phyloP scores from a whole-genome alignment of 2,329 filamentous ascomycete genomes.

The Trichoderma citrinoviride region DNA sequence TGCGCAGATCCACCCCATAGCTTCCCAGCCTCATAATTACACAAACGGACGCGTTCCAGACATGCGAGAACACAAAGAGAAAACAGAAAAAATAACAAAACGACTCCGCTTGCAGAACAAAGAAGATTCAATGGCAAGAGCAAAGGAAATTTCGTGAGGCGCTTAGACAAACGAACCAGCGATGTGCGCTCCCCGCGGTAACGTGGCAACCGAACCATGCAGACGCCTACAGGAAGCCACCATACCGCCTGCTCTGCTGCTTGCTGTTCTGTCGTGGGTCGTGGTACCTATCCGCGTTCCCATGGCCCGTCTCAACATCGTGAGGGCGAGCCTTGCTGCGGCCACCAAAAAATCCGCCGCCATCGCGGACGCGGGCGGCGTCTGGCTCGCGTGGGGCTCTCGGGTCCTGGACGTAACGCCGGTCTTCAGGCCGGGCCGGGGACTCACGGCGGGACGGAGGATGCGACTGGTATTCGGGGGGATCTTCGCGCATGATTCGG shows the following conservation, averaged over 20 bases:
- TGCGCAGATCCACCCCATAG: constrained; percentile 2
- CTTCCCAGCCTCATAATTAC: neutral
- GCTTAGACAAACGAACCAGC: constrained; percentile 1
- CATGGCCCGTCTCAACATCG: constrained; percentile 34
- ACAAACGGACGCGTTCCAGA: constrained; percentile 11
- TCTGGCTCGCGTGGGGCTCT: constrained; percentile 29
- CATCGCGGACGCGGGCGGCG: constrained; percentile 31
- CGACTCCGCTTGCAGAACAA: neutral
- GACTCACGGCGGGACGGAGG: constrained; percentile 29
- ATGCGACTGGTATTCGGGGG: constrained; percentile 30
- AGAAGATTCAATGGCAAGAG: neutral
- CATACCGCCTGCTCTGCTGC: constrained; percentile 16
- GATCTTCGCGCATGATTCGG: constrained; percentile 34
- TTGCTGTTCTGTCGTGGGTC: neutral
- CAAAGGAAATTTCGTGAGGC: neutral
- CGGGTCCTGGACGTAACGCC: neutral
- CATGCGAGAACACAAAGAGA: neutral
- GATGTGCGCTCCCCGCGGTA: neutral
- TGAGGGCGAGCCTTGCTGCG: constrained; percentile 31
- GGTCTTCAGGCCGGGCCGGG: constrained; percentile 23
- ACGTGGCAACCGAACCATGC: neutral
- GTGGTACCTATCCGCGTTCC: constrained; percentile 12
- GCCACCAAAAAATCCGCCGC: constrained; percentile 30
- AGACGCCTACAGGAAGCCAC: neutral
- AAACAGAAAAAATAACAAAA: neutral